Evolutionary conservation across 306 rosid genomes (phyloP).

Genomic region (Pyrus pyrifolia): DNA sequence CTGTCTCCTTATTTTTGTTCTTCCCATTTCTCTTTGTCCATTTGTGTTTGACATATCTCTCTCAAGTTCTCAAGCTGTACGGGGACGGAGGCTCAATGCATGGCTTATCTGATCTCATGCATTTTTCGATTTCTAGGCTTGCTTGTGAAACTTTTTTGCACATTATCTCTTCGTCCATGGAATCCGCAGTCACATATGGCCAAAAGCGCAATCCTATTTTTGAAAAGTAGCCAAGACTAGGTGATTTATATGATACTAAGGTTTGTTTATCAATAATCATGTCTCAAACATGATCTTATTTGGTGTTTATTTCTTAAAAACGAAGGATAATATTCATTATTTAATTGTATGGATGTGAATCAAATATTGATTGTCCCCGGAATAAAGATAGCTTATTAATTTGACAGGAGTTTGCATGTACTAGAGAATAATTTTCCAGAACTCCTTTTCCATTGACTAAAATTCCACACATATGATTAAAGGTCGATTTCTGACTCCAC

Average conservation of each 20-base stretch:
- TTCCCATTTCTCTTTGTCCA: constrained; percentile 35
- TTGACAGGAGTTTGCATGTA: neutral
- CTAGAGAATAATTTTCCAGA: neutral
- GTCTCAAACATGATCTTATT: constrained; percentile 5
- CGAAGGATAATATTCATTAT: neutral
- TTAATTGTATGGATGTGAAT: neutral
- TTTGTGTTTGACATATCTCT: constrained; percentile 46
- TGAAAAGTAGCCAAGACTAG: neutral
- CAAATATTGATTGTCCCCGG: neutral
- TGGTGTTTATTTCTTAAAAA: neutral
- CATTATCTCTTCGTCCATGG: constrained; percentile 27
- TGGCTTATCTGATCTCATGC: neutral
- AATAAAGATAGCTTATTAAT: too few relatives aligned
- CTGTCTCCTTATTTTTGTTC: constrained; percentile 16
- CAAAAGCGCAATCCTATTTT: constrained; percentile 5
- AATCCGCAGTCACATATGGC: constrained; percentile 41
- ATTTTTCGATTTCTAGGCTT: constrained; percentile 34
- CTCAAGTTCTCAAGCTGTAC: constrained; percentile 11
- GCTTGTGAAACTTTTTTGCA: constrained; percentile 32
- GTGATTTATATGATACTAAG: neutral
- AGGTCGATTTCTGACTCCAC: neutral
- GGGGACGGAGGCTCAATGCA: neutral
- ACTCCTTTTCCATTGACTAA: neutral
- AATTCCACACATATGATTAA: neutral
- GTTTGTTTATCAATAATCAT: neutral